Evolutionary conservation across 129 eudicot genomes (phyloP).

Genomic region (Glebionis coronaria): DNA sequence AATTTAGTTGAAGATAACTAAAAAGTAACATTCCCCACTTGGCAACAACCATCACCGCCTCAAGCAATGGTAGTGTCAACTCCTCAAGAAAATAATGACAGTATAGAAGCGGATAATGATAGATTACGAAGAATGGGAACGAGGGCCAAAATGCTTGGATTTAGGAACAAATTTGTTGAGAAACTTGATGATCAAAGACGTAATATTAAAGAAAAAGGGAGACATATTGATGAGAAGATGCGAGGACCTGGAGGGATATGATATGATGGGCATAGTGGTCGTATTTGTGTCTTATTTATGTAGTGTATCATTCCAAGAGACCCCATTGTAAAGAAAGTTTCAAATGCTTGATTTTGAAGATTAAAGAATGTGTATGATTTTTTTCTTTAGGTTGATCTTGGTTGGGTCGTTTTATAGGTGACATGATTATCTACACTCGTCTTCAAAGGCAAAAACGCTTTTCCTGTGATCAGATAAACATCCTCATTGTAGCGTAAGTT

Average conservation of each 20-base stretch:
- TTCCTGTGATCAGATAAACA: no score
- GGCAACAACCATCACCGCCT: constrained; percentile 24
- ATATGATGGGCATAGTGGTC: constrained; percentile 11
- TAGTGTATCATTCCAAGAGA: no score
- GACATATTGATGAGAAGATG: no score
- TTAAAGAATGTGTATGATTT: no score
- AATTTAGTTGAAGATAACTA: constrained; percentile 30
- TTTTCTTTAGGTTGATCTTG: background rate
- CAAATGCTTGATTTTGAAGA: background rate
- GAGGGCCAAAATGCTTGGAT: constrained; percentile 67
- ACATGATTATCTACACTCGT: no score
- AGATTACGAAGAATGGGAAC: constrained; percentile 55
- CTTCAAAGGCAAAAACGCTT: no score
- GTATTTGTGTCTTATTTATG: background rate
- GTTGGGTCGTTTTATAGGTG: background rate
- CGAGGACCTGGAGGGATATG: no score
- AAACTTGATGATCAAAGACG: constrained; percentile 86
- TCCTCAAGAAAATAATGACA: constrained; percentile 29
- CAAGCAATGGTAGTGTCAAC: no score
- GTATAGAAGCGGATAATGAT: constrained; percentile 40
- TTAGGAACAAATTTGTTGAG: constrained; percentile 78
- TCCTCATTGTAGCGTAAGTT: no score
- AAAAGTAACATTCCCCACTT: constrained; percentile 24
- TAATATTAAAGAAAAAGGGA: constrained; percentile 60
- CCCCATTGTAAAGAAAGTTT: constrained; percentile 7